Evolutionary conservation across 306 rosid genomes (phyloP).

Genomic region (Cyclanthera cordifolia): DNA sequence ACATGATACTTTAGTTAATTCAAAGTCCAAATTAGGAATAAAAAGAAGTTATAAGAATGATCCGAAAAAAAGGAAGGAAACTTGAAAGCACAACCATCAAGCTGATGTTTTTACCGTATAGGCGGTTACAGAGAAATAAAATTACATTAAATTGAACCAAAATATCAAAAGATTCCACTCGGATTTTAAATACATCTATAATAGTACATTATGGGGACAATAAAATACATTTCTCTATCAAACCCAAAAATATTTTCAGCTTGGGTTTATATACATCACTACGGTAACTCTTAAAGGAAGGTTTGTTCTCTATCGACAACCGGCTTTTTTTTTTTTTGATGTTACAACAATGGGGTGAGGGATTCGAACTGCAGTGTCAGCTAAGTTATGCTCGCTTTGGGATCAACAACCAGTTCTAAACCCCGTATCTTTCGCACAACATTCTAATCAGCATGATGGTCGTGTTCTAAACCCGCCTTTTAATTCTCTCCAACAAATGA

Average conservation of each 20-base stretch:
- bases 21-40: no score
- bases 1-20: no score
- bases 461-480: neutral
- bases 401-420: neutral
- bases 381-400: no score
- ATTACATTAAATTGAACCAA: neutral
- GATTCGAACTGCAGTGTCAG: no score
- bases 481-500: neutral
- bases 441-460: neutral
- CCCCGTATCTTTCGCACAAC: neutral
- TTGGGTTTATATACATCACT: conserved; percentile 2
- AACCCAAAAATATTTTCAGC: neutral
- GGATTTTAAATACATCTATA: neutral
- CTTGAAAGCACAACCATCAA: no score
- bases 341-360: no score
- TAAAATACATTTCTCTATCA: neutral
- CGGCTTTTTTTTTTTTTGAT: no score
- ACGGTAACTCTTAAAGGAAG: neutral
- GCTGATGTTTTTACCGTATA: no score
- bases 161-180: neutral
- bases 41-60: no score
- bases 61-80: no score
- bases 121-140: no score
- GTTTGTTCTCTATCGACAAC: neutral
- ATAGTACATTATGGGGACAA: neutral